Evolutionary conservation across 176 grass and related monocot genomes (phyloP).

Genomic region (Typha latifolia): DNA sequence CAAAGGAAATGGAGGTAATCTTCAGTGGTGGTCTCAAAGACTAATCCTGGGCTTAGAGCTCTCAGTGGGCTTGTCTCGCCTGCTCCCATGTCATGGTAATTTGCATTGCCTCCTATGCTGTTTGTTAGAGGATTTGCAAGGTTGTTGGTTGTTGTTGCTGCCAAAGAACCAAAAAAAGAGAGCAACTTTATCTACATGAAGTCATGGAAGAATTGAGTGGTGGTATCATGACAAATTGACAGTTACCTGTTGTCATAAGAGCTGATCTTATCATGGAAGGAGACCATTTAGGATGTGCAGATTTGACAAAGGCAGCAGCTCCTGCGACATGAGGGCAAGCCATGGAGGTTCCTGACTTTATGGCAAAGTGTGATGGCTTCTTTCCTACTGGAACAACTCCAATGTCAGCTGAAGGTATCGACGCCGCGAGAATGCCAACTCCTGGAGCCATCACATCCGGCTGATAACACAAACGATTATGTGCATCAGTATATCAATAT

Average conservation of each 20-base stretch:
- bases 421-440: conserved; percentile 72
- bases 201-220: background rate
- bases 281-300: conserved; percentile 73
- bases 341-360: conserved; percentile 94
- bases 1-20: conserved; percentile 90
- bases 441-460: conserved; percentile 96
- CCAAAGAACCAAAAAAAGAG: background rate
- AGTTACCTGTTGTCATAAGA: conserved; percentile 83
- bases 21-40: conserved; percentile 59
- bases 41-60: conserved; percentile 83
- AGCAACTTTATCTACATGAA: background rate
- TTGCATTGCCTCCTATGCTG: conserved; percentile 57
- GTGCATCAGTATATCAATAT: background rate
- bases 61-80: conserved; percentile 86
- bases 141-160: conserved; percentile 63
- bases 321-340: conserved; percentile 94
- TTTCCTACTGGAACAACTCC: conserved; percentile 46
- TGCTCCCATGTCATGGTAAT: conserved; percentile 73
- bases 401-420: conserved; percentile 48
- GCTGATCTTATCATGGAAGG: conserved; percentile 95
- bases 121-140: conserved; percentile 46
- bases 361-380: conserved; percentile 62
- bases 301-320: conserved; percentile 69
- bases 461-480: conserved; percentile 23
- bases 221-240: background rate